A percentile compares a stretch with the other conserved stretches of the same genome.
Evolutionary conservation across 1,284 basidiomycete genomes (phyloP).

Genomic region (Veloporphyrellus conicus): DNA sequence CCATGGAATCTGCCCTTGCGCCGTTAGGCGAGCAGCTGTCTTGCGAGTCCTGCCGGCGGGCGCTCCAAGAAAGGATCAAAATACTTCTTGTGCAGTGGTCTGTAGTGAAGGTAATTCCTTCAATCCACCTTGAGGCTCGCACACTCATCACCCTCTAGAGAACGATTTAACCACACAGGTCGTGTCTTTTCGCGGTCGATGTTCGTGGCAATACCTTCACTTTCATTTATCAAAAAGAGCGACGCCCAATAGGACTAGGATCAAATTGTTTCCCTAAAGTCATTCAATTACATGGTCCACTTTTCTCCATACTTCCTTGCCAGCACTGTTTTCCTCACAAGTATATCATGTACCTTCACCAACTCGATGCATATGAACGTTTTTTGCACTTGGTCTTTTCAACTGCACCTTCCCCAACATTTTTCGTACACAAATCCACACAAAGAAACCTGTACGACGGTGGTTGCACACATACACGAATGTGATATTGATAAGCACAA

Average conservation of each 20-base stretch:
- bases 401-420: neutral
- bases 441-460: constrained; percentile 12
- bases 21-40: constrained; percentile 56
- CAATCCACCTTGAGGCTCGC: neutral
- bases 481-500: constrained; percentile 11
- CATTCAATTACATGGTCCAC: constrained; percentile 2
- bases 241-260: neutral
- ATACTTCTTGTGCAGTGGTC: constrained; percentile 72
- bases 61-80: constrained; percentile 62
- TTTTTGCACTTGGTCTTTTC: constrained; percentile 2
- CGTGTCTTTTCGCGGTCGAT: neutral
- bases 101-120: constrained; percentile 56
- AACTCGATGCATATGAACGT: constrained; percentile 1
- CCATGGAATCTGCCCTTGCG: constrained; percentile 57
- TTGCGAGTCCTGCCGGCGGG: constrained; percentile 58
- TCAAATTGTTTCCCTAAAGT: neutral
- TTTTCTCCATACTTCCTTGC: neutral
- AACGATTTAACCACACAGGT: constrained; percentile 27
- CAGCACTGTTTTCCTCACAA: neutral
- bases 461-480: constrained; percentile 7
- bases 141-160: constrained; percentile 26
- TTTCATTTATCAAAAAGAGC: neutral
- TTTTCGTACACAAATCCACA: neutral
- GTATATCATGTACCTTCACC: constrained; percentile 2
- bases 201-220: constrained; percentile 11